Percentiles rank a stretch among this genome's conserved stretches.
Conservation (phyloP, 371 early-diverging fungal species). For the Enterocytospora artemiae region DNA sequence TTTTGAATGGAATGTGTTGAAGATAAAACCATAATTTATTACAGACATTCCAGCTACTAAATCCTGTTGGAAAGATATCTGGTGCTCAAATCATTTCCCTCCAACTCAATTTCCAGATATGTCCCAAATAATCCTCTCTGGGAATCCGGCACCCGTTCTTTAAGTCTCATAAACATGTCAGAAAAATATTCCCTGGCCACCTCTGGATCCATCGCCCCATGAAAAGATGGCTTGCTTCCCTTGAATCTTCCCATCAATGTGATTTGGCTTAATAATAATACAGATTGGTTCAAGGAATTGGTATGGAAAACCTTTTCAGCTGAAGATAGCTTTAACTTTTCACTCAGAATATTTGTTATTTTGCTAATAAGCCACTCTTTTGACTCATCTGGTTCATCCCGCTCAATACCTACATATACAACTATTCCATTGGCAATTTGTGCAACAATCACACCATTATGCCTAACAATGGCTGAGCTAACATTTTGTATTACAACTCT, state of each 20-base stretch:
- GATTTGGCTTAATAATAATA: conserved; percentile 36
- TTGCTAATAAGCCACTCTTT: not conserved
- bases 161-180: not conserved
- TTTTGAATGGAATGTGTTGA: too few species aligned
- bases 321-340: not conserved
- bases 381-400: not conserved
- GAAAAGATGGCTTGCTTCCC: conserved; percentile 36
- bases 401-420: conserved; percentile 11
- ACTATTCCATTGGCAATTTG: conserved; percentile 11
- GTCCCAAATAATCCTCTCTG: not conserved
- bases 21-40: too few species aligned
- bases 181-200: conserved; percentile 14
- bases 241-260: conserved; percentile 40
- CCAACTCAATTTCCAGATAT: not conserved
- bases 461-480: not conserved
- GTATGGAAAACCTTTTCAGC: not conserved
- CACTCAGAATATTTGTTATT: not conserved
- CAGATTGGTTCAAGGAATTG: not conserved
- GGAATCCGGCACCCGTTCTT: not conserved
- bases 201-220: conserved; percentile 15
- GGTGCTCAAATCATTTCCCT: not conserved
- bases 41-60: too few species aligned
- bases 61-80: too few species aligned
- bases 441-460: not conserved
- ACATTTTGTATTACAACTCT: conserved; percentile 12